phyloP scores from a whole-genome alignment of 2,329 filamentous ascomycete species.

The Trichoderma simmonsii region DNA sequence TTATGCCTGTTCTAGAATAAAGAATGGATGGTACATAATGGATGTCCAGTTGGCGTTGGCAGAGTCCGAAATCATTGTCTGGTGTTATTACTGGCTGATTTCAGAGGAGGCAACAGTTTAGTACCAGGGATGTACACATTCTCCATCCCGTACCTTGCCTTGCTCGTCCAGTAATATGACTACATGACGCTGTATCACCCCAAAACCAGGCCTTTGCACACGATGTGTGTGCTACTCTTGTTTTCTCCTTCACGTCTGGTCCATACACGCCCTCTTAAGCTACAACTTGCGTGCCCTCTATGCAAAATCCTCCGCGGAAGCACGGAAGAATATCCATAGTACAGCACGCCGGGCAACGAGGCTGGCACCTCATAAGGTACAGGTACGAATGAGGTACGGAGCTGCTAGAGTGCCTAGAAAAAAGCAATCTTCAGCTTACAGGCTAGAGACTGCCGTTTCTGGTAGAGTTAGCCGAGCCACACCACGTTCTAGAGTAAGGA shows the following conservation, averaged over 20 bases:
- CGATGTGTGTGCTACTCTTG: neutral
- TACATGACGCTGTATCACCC: neutral
- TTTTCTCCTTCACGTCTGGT: neutral
- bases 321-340: neutral
- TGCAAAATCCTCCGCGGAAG: neutral
- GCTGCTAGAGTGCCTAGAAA: neutral
- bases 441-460: neutral
- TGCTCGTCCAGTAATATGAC: neutral
- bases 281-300: neutral
- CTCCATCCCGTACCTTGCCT: neutral
- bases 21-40: neutral
- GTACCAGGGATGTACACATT: neutral
- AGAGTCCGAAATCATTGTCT: neutral
- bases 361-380: neutral
- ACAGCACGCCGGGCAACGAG: neutral
- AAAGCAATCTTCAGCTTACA: neutral
- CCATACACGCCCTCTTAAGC: neutral
- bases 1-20: neutral
- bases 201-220: neutral
- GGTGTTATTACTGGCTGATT: neutral
- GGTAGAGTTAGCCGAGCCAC: constrained; percentile 4
- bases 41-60: neutral
- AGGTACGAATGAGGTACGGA: neutral
- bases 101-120: neutral
- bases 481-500: neutral